Conservation (phyloP, 805 yeast genomes). For the Yarrowia sp. region DNA sequence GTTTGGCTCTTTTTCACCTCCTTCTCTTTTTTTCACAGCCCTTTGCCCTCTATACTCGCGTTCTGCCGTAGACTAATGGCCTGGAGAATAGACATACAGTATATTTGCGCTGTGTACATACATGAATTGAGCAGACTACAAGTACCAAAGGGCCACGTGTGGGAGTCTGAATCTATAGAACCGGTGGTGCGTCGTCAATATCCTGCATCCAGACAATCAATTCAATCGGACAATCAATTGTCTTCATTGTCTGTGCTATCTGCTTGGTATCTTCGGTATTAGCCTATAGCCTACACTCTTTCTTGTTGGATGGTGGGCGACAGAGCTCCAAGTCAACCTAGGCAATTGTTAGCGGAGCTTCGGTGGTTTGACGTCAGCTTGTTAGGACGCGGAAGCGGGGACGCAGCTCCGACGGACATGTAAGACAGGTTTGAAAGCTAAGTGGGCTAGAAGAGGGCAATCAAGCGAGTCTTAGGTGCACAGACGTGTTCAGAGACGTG, state of each 20-base stretch:
- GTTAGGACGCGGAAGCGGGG: not conserved
- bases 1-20: too few species aligned
- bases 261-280: not conserved
- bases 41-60: too few species aligned
- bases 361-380: not conserved
- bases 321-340: not conserved
- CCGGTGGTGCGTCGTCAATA: not conserved
- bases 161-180: not conserved
- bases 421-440: not conserved
- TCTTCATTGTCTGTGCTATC: not conserved
- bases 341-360: slow-evolving; percentile 6
- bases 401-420: not conserved
- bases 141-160: slow-evolving; percentile 1
- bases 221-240: not conserved
- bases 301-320: not conserved
- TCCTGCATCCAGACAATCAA: too few species aligned
- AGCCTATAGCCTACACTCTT: not conserved
- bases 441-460: not conserved
- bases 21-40: not conserved
- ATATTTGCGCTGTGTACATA: too few species aligned
- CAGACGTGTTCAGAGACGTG: too few species aligned
- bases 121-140: too few species aligned
- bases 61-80: slow-evolving; percentile 11
- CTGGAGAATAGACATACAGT: not conserved
- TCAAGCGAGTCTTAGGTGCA: too few species aligned